These are phyloP conservation scores for Pyricularia grisea DNA, from an alignment of 2,329 filamentous ascomycete species.

Conservation along the genomic window DNA sequence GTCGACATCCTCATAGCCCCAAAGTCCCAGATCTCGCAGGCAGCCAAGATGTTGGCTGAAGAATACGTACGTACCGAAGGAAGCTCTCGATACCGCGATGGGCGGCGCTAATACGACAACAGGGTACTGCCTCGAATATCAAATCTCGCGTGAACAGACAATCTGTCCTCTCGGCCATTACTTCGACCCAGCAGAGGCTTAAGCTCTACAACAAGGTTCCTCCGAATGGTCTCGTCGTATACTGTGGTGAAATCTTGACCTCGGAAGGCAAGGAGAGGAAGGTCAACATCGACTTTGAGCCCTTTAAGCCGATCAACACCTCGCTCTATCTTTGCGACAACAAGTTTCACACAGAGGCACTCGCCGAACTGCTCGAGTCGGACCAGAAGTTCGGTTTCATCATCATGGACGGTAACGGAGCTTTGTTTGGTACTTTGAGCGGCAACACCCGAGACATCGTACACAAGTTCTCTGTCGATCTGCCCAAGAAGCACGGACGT, in stretches of 20 bases:
- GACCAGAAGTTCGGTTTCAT: conserved; percentile 99
- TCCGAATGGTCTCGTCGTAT: conserved; percentile 93
- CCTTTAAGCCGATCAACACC: conserved; percentile 99
- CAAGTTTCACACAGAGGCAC: conserved; percentile 97
- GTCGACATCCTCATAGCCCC: conserved; percentile 50
- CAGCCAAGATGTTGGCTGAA: conserved; percentile 99
- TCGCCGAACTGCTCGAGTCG: conserved; percentile 94
- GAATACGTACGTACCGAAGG: conserved; percentile 65
- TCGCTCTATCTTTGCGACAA: conserved; percentile 99
- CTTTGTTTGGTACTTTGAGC: conserved; percentile 91
- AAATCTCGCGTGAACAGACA: conserved; percentile 99
- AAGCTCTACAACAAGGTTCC: conserved; percentile 99
- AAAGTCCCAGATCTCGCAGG: conserved; percentile 94
- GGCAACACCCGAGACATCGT: conserved; percentile 95
- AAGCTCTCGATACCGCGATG: not conserved
- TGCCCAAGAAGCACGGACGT: conserved; percentile 99
- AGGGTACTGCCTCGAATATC: conserved; percentile 98
- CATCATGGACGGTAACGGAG: conserved; percentile 98
- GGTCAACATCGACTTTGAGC: conserved; percentile 99
- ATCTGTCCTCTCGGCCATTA: conserved; percentile 95
- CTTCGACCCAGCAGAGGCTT: conserved; percentile 95
- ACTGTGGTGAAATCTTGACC: conserved; percentile 99
- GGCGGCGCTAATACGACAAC: conserved; percentile 4
- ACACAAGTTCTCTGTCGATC: conserved; percentile 97
- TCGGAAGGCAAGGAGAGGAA: conserved; percentile 97